Conservation (phyloP, 129 eudicot genomes). For the Chrysanthemum seticuspe region DNA sequence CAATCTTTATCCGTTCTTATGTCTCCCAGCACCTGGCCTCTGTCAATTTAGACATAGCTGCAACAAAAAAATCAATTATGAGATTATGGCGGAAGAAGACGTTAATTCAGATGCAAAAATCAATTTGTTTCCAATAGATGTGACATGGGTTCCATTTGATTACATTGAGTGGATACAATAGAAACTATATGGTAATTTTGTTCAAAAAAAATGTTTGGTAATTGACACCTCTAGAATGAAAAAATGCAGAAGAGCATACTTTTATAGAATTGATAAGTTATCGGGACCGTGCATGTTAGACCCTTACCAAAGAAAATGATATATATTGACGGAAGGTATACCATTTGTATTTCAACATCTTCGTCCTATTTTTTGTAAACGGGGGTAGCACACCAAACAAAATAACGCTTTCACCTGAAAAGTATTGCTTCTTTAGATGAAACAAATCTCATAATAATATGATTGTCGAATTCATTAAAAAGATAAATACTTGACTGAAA, state of each 20-base stretch:
- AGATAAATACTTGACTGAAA: too few relatives aligned
- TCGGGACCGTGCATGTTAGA: background rate
- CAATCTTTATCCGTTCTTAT: too few relatives aligned
- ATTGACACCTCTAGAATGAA: too few relatives aligned
- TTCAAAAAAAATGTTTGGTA: background rate
- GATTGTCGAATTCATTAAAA: too few relatives aligned
- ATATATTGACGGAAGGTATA: slow-evolving; percentile 11
- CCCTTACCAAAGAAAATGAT: background rate
- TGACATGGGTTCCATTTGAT: background rate
- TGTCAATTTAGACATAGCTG: slow-evolving; percentile 50
- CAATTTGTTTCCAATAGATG: background rate
- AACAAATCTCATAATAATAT: too few relatives aligned
- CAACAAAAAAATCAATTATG: slow-evolving; percentile 16
- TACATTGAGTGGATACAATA: background rate
- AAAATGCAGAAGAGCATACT: too few relatives aligned
- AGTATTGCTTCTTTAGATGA: too few relatives aligned
- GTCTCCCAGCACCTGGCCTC: slow-evolving; percentile 66
- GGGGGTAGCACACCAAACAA: slow-evolving; percentile 74
- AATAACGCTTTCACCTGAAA: too few relatives aligned
- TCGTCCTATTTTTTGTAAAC: slow-evolving; percentile 43
- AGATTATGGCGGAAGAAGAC: background rate
- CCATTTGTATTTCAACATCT: slow-evolving; percentile 54
- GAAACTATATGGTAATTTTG: slow-evolving; percentile 13
- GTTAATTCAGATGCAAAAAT: slow-evolving; percentile 1
- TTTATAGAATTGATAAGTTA: background rate